Evolutionary conservation across 805 yeast species (phyloP).

Genomic region (Debaryomyces castellii): DNA sequence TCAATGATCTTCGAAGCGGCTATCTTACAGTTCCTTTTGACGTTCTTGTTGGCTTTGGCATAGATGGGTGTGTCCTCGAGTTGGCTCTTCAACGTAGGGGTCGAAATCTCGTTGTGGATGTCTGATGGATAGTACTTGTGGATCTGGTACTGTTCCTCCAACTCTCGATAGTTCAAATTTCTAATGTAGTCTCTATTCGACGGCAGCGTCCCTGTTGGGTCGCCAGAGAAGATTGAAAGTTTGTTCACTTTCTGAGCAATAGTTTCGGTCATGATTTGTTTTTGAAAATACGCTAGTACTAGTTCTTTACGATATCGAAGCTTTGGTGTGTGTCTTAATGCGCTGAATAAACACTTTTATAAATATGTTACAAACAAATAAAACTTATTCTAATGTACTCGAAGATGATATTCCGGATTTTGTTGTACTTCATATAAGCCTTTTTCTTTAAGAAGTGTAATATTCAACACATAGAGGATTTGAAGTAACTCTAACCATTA

Average conservation of each 20-base stretch:
- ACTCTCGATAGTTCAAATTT: slow-evolving; percentile 31
- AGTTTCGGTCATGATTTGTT: not conserved
- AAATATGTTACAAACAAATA: too few relatives aligned
- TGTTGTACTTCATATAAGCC: not conserved
- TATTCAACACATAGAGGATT: not conserved
- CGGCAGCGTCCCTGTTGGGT: not conserved
- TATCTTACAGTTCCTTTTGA: slow-evolving; percentile 10
- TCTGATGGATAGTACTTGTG: slow-evolving; percentile 38
- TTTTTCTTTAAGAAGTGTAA: not conserved
- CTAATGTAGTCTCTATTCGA: slow-evolving; percentile 19
- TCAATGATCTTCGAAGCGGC: not conserved
- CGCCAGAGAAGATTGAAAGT: not conserved
- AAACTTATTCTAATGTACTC: not conserved
- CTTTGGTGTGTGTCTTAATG: too few relatives aligned
- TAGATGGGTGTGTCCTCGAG: slow-evolving; percentile 40
- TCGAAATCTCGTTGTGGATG: slow-evolving; percentile 36
- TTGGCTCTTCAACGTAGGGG: slow-evolving; percentile 36
- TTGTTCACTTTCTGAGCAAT: not conserved
- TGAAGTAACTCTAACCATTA: not conserved
- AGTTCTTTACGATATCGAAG: too few relatives aligned
- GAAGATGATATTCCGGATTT: not conserved
- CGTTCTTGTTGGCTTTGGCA: slow-evolving; percentile 35
- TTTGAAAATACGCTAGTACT: too few relatives aligned
- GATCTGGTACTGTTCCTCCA: slow-evolving; percentile 33
- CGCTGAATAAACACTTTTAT: too few relatives aligned